Base-by-base conservation (phyloP, 768 basidiomycete genomes). In the Dacryopinax primogenitus region DNA sequence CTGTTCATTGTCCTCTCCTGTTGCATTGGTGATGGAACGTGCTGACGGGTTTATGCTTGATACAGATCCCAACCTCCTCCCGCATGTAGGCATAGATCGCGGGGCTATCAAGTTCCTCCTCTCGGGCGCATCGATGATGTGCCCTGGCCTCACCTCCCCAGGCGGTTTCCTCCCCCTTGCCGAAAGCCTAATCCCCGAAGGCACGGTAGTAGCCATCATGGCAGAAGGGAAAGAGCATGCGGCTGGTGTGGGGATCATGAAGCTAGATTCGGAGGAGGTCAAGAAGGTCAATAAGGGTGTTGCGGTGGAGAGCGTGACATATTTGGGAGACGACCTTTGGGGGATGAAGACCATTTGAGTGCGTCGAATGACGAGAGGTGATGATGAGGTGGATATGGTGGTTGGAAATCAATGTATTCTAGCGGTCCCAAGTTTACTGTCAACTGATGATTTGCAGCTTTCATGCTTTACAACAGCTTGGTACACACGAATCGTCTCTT, bases 61-160 rank as follows among this genome's bases (percentile, higher is more conserved):
- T 6, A 18, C 74, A 99, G 95, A 96, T 78, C 96, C 96, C 7
- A 87, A 83, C 71, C 79, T 98, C 68, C 82, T 98, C 33, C 92
- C 94, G 3, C 85, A 81, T 70, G 92, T 95, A 62, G 84, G 86
- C 68, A 82, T 98, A 61, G 96, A 99, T 79, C 87, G 95, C 62
- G 96, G 96, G 62, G 96, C 96, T 63, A 99, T 99, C 77, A 90
- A 94, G 34, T 99, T 97, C 77, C 82, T 99, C 37, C 84, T 99
- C 51, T 87, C 86, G 12, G 96, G 92, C 16, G 92, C 92, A 28
- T 86, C 88, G 77, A 93, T 95, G 89, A 95, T 95, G 92, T 93
- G 88, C 70, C 96, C 96, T 3, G 96, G 96, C 23, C 78, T 99
- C 64, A 95, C 96, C 30, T 98, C 95, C 35, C 81, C 85, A 34